Evolutionary conservation across 176 grass and related monocot genomes (phyloP), one percentile per base, ranked within the genome.

Genomic region (Cymbopogon citratus): DNA sequence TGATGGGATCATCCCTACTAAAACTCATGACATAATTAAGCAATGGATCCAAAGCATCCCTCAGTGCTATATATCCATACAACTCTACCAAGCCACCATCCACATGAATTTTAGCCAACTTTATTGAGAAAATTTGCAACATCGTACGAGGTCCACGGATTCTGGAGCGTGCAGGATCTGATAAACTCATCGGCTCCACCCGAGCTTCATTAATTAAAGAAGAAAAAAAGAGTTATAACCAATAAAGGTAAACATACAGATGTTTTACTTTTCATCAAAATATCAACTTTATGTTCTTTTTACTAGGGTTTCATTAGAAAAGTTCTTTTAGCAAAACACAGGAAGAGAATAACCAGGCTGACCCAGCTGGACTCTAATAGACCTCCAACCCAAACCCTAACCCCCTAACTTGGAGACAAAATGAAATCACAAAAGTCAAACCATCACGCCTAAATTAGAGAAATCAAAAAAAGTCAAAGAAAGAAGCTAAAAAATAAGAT

Each of bases 1-100:
- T n/a, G 64, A 67, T 67, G 31, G 64, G 64, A 67, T 67, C 31
- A 67, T 67, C 64, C 64, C 64, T 67, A 67, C 64, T 67, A 67
- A 67, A 21, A n/a, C 5, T 67, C 2, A 67, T 11, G 31, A 67
- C 64, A 67, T 67, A 19, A 67, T 67, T 36, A 67, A 67, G 64
- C 64, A 67, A 67, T 36, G 3, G 31, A 36, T 67, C 64, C 31
- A 38, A 16, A 9, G 3, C 33, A 38, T 67, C 64, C 15, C 64
- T 34, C 18, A 9, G 3, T 38, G 64, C 64, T 67, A 67, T 67
- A 67, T 67, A 67, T 67, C 64, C 64, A n/a, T 67, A 67, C 64
- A 67, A 36, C 33, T 67, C 64, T 36, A 67, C 64, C 33, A n/a
- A 36, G 64, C 64, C 64, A 36, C 33, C 18, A 21, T 36, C 64